A percentile compares a stretch with the other conserved stretches of the same genome.
Evolutionary conservation across 2,329 filamentous ascomycete genomes (phyloP).

Genomic region (Clarireedia paspali): DNA sequence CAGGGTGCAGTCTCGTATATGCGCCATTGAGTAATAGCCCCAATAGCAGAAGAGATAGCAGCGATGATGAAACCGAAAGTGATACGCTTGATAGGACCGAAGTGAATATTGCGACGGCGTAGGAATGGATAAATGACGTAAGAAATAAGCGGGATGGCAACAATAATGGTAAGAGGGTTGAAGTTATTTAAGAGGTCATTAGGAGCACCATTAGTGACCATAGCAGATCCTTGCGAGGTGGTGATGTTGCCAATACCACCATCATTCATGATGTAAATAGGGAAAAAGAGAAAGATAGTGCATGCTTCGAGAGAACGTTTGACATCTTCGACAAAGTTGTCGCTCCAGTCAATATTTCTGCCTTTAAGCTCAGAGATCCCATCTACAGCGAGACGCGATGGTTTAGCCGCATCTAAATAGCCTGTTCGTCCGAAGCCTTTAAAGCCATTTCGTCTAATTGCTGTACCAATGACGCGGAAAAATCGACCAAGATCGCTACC

Average conservation of each 20-base stretch:
- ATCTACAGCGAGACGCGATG: constrained; percentile 56
- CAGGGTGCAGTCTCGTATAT: constrained; percentile 57
- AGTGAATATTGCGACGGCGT: constrained; percentile 53
- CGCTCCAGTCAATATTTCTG: constrained; percentile 64
- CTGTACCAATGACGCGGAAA: constrained; percentile 34
- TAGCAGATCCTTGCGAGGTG: constrained; percentile 47
- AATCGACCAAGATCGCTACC: constrained; percentile 39
- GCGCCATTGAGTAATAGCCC: constrained; percentile 50
- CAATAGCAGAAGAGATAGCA: constrained; percentile 48
- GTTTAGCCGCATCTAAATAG: constrained; percentile 64
- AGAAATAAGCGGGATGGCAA: constrained; percentile 66
- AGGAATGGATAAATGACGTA: constrained; percentile 60
- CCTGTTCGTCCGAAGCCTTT: constrained; percentile 40
- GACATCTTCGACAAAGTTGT: constrained; percentile 74
- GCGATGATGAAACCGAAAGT: constrained; percentile 60
- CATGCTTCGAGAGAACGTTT: constrained; percentile 61
- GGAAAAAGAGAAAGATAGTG: constrained; percentile 54
- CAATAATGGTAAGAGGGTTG: constrained; percentile 66
- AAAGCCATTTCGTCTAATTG: constrained; percentile 47
- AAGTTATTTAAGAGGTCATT: constrained; percentile 74
- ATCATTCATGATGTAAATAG: constrained; percentile 33
- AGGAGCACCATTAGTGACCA: constrained; percentile 62
- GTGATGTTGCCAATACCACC: constrained; percentile 42
- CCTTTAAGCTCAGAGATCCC: constrained; percentile 1
- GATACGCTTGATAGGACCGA: constrained; percentile 71